Percentiles rank a stretch among this genome's conserved stretches.
phyloP scores from a whole-genome alignment of 2,329 filamentous ascomycete genomes.

The Trichoderma sp. region DNA sequence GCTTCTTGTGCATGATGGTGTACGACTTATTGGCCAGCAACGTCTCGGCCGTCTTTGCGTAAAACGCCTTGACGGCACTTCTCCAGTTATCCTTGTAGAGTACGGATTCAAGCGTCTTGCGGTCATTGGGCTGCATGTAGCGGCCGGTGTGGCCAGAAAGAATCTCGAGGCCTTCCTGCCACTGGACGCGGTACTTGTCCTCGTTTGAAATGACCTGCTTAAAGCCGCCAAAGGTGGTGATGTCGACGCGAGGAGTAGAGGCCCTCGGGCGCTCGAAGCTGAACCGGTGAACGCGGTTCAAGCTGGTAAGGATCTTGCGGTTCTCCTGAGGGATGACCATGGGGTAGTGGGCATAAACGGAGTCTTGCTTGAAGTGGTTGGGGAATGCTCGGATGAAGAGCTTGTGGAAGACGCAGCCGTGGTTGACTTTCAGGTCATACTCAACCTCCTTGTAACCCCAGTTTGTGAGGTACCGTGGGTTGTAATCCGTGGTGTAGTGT shows the following conservation, averaged over 20 bases:
- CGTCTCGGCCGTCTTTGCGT: conserved; percentile 59
- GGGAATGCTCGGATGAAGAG: conserved; percentile 79
- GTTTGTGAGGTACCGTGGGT: conserved; percentile 73
- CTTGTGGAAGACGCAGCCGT: conserved; percentile 85
- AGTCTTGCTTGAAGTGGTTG: conserved; percentile 74
- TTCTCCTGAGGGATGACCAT: conserved; percentile 72
- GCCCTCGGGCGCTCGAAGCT: conserved; percentile 64
- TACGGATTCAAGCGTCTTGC: conserved; percentile 55
- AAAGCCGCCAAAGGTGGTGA: conserved; percentile 62
- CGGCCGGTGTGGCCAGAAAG: conserved; percentile 38
- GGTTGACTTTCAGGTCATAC: conserved; percentile 72
- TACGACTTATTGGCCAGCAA: conserved; percentile 67
- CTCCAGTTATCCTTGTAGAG: conserved; percentile 65
- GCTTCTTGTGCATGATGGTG: conserved; percentile 53
- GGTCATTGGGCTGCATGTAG: conserved; percentile 30
- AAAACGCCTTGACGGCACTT: conserved; percentile 65
- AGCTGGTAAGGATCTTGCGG: conserved; percentile 65
- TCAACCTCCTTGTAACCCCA: conserved; percentile 79
- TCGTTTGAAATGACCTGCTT: conserved; percentile 63
- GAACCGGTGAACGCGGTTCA: conserved; percentile 69
- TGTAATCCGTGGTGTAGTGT: conserved; percentile 78
- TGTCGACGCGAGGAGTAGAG: conserved; percentile 52
- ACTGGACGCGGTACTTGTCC: conserved; percentile 64
- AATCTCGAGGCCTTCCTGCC: conserved; percentile 63
- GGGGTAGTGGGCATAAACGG: conserved; percentile 80